phyloP scores from a whole-genome alignment of 495 filamentous ascomycete genomes.

The Daldinia concentrica region DNA sequence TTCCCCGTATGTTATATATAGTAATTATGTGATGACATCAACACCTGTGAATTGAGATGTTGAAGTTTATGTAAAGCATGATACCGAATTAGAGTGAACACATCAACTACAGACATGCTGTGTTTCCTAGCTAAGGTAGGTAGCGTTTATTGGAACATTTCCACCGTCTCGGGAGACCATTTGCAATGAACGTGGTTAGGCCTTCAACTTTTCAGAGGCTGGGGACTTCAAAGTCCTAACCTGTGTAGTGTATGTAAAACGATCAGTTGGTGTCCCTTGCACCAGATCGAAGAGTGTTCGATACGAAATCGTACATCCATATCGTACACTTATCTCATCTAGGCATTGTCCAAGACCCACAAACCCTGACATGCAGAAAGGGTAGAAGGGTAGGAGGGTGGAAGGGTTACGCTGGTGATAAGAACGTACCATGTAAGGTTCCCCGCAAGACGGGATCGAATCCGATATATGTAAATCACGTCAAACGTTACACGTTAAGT shows the following conservation, averaged over 20 bases:
- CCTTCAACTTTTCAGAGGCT: slow-evolving; percentile 22
- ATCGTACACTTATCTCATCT: slow-evolving; percentile 8
- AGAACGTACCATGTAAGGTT: slow-evolving; percentile 19
- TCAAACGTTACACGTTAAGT: slow-evolving; percentile 10
- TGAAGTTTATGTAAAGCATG: not conserved
- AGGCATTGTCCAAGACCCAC: slow-evolving; percentile 18
- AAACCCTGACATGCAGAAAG: slow-evolving; percentile 29
- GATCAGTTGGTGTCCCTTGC: slow-evolving; percentile 24
- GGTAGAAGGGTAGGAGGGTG: slow-evolving; percentile 2
- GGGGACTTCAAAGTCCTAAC: slow-evolving; percentile 4
- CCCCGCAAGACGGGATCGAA: slow-evolving; percentile 24
- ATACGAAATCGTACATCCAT: slow-evolving; percentile 11
- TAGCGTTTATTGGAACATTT: slow-evolving; percentile 1
- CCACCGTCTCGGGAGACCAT: slow-evolving; percentile 13
- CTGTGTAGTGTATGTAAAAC: not conserved
- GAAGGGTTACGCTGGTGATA: slow-evolving; percentile 6
- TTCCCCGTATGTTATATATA: not conserved
- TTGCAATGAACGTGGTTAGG: slow-evolving; percentile 25
- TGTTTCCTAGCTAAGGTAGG: not conserved
- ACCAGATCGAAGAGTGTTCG: slow-evolving; percentile 17
- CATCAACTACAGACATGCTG: not conserved
- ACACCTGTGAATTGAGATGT: not conserved
- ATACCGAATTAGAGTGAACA: slow-evolving; percentile 7
- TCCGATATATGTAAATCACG: slow-evolving; percentile 11
- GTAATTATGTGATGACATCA: not conserved